phyloP scores from a whole-genome alignment of 768 basidiomycete genomes.

The Rhizopogon roseolus region DNA sequence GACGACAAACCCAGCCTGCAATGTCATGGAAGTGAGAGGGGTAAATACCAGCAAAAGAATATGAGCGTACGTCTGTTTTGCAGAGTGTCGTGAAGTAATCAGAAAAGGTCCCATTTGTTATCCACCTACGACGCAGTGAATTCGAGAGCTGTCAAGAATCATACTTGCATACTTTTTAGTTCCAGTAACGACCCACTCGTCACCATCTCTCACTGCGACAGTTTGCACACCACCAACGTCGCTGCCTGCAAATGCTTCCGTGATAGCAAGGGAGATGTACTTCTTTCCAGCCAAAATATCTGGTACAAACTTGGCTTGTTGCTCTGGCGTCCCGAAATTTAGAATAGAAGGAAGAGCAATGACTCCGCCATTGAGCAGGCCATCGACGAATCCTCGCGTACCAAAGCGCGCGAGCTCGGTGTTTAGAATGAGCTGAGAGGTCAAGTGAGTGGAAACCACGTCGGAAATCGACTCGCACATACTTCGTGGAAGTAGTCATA shows the following conservation, averaged over 20 bases:
- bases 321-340: constrained; percentile 78
- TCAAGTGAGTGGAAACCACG: neutral
- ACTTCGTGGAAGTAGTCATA: constrained; percentile 96
- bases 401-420: constrained; percentile 81
- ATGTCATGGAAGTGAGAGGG: too few relatives aligned
- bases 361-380: constrained; percentile 73
- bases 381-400: constrained; percentile 85
- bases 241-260: constrained; percentile 90
- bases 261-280: constrained; percentile 86
- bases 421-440: constrained; percentile 62
- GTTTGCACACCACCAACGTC: constrained; percentile 84
- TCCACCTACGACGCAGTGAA: constrained; percentile 54
- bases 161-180: constrained; percentile 72
- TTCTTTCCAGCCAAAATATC: constrained; percentile 76
- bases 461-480: neutral
- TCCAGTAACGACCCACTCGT: constrained; percentile 84
- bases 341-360: constrained; percentile 86
- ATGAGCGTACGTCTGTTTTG: constrained; percentile 51
- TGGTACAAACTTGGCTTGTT: constrained; percentile 66
- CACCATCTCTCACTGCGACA: constrained; percentile 79
- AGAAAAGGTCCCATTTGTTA: constrained; percentile 81
- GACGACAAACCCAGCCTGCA: too few relatives aligned
- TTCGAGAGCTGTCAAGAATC: neutral
- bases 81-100: constrained; percentile 84
- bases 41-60: neutral